A percentile compares a stretch with the other conserved stretches of the same genome.
Conservation (phyloP, 2,329 filamentous ascomycete genomes). For the Lanzia echinophila region DNA sequence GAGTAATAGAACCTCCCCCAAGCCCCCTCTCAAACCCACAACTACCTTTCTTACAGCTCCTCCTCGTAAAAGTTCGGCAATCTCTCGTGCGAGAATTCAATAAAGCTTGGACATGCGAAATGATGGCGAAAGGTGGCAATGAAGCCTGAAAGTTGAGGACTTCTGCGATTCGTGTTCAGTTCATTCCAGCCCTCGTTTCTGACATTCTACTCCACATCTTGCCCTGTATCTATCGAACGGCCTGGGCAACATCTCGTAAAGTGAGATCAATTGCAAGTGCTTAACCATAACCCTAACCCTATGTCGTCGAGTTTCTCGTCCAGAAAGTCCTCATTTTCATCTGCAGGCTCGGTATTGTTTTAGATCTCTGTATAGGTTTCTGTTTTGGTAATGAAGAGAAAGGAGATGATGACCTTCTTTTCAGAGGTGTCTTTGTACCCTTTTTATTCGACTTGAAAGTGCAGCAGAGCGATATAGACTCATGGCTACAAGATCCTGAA, state of each 20-base stretch:
- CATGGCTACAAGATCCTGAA: constrained; percentile 13
- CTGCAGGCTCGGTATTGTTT: constrained; percentile 10
- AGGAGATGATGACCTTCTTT: constrained; percentile 22
- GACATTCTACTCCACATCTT: constrained; percentile 62
- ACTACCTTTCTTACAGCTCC: constrained; percentile 56
- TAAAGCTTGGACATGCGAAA: constrained; percentile 60
- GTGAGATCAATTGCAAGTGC: constrained; percentile 49
- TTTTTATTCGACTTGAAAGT: constrained; percentile 30
- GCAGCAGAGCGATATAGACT: constrained; percentile 27
- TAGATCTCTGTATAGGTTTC: constrained; percentile 22
- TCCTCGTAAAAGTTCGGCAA: constrained; percentile 50
- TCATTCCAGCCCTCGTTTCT: constrained; percentile 51
- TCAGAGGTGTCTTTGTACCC: constrained; percentile 23
- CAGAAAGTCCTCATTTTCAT: constrained; percentile 31
- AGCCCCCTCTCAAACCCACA: constrained; percentile 48
- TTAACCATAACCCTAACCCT: constrained; percentile 49
- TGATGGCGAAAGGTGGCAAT: constrained; percentile 58
- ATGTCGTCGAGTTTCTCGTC: constrained; percentile 51
- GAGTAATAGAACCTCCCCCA: constrained; percentile 60
- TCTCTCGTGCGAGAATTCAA: constrained; percentile 57
- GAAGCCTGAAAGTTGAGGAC: constrained; percentile 53
- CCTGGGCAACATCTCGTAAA: constrained; percentile 57
- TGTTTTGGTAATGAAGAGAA: constrained; percentile 26
- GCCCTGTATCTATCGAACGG: constrained; percentile 53
- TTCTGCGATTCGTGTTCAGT: constrained; percentile 54